Base-by-base conservation (phyloP, 2,329 filamentous ascomycete genomes). In the Colletotrichum navitas region DNA sequence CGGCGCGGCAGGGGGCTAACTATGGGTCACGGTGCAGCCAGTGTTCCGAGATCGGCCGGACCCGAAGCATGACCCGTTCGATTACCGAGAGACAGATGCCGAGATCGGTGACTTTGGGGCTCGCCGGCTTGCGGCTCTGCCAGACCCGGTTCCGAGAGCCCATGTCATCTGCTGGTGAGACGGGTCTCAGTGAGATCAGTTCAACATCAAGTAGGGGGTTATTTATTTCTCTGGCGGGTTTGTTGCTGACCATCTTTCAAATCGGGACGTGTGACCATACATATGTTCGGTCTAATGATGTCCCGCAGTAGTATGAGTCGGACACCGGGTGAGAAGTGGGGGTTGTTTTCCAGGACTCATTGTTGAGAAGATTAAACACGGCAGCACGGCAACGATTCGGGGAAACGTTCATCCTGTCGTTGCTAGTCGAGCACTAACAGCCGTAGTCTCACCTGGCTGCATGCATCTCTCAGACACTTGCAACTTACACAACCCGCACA, bases 21-120 rank as follows among this genome's bases (percentile, higher is more conserved):
- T 12, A 41, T n/a, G 55, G 45, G 43, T 54, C 24, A 24, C n/a
- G 12, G 12, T 12, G 24, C 24, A 8, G 5, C 29, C 64, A 51
- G 16, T 6, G n/a, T 51, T 71, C 68, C 68, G 68, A 68, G n/a
- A 64, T 68, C 69, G 69, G 69, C 54, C 39, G 69, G 68, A 14
- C 14, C 60, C 51, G 62, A 52, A 58, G n/a, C 7, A 3, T 24
- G 34, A n/a, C 43, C 32, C 43, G 32, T 54, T 68, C 59, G 65
- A 65, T 64, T 32, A 58, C 68, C 64, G 58, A 68, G 3, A 52
- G 26, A 21, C 26, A 47, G 29, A 34, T 26, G 12, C 34, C 61
- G 51, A 49, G 29, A 43, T 49, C 43, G 16, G 24, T 16, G 6
- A 14, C 11, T 3, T 21, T 65, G 63, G 56, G 39, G 45, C 10